Conservation (phyloP, 2,329 filamentous ascomycete genomes). For the Phoma sp. region DNA sequence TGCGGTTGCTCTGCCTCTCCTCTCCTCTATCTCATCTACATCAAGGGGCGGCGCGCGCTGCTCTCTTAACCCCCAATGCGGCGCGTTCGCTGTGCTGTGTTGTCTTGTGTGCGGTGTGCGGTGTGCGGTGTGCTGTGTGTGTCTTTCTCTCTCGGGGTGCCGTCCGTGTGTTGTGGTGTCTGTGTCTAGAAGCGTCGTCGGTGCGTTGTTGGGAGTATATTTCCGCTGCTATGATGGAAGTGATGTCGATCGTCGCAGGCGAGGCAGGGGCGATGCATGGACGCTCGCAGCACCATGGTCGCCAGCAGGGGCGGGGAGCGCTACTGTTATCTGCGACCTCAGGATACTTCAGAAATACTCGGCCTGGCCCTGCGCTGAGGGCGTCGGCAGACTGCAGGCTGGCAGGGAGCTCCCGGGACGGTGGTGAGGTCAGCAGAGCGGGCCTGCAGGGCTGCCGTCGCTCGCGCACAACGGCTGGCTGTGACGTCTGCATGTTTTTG, state of each 20-base stretch:
- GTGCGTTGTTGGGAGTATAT: background rate
- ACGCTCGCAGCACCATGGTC: background rate
- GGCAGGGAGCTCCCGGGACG: background rate
- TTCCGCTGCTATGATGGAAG: slow-evolving; percentile 12
- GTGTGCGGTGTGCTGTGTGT: background rate
- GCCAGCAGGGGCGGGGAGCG: background rate
- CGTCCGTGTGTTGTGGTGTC: background rate
- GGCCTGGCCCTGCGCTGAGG: background rate
- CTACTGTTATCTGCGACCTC: slow-evolving; percentile 3
- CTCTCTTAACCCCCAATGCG: background rate
- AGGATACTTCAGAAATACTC: background rate
- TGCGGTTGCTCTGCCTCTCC: slow-evolving; percentile 13
- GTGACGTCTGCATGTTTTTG: slow-evolving; percentile 10
- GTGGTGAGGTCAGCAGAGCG: background rate
- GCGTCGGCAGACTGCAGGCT: background rate
- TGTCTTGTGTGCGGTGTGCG: slow-evolving; percentile 10
- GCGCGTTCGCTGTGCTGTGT: slow-evolving; percentile 1
- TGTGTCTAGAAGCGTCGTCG: too few relatives aligned
- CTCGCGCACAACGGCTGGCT: background rate
- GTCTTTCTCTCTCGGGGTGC: too few relatives aligned
- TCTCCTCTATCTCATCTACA: background rate
- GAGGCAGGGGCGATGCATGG: slow-evolving; percentile 34
- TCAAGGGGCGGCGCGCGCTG: slow-evolving; percentile 11
- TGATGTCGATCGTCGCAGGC: slow-evolving; percentile 25
- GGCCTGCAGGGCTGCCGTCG: too few relatives aligned